A percentile compares a stretch with the other conserved stretches of the same genome.
Evolutionary conservation across 176 grass and related monocot species (phyloP).

Genomic region (Dactylis glomerata): DNA sequence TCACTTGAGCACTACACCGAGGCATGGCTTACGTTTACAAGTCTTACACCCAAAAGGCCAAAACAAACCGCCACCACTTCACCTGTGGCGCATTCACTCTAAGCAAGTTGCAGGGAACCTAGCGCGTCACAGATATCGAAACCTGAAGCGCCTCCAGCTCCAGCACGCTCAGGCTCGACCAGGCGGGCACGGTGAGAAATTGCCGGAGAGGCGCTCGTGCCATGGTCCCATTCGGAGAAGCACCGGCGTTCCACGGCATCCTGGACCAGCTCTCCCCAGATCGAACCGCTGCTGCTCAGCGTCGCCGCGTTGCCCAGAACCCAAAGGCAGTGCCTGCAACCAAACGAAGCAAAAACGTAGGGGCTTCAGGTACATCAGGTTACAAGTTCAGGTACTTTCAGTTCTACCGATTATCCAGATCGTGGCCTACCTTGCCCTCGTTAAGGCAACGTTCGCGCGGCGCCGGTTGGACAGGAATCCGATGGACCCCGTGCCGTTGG

Average conservation of each 20-base stretch:
- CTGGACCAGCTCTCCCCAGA: conserved; percentile 55
- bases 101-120: neutral
- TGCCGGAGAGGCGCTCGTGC: neutral
- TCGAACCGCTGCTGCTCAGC: conserved; percentile 38
- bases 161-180: neutral
- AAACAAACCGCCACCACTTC: neutral
- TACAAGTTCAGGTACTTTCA: neutral
- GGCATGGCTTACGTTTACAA: neutral
- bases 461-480: conserved; percentile 57
- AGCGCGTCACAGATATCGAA: conserved; percentile 7
- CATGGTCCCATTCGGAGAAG: conserved; percentile 38
- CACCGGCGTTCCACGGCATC: conserved; percentile 53
- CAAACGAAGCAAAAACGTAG: neutral
- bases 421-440: conserved; percentile 50
- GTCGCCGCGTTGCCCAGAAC: conserved; percentile 60
- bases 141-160: neutral
- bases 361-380: neutral
- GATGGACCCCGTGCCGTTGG: conserved; percentile 42
- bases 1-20: neutral
- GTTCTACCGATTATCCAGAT: neutral
- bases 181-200: neutral
- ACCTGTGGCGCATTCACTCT: neutral
- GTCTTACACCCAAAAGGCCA: neutral
- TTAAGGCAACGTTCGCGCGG: conserved; percentile 63
- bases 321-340: conserved; percentile 67